phyloP scores from a whole-genome alignment of 2,329 filamentous ascomycete species.

The Metarhizium guizhouense region DNA sequence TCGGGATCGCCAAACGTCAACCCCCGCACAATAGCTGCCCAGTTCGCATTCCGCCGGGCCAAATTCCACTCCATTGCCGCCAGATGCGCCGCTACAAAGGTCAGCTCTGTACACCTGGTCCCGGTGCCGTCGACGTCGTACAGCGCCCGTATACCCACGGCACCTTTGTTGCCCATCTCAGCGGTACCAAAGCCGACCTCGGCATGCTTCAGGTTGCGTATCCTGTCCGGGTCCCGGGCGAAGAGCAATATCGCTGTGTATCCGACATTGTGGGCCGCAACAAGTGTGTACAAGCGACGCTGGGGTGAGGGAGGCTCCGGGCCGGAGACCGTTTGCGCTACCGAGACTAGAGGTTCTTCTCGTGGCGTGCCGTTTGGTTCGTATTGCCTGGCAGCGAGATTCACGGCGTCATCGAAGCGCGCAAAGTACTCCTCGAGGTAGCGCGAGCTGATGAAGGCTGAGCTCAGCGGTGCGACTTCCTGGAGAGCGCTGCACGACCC shows the following conservation, averaged over 20 bases:
- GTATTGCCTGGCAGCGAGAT: conserved; percentile 49
- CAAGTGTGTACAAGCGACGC: conserved; percentile 52
- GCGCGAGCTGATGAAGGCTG: conserved; percentile 78
- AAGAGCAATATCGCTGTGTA: conserved; percentile 90
- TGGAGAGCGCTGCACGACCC: conserved; percentile 58
- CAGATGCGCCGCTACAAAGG: conserved; percentile 81
- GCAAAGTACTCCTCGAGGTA: conserved; percentile 69
- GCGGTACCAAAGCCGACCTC: conserved; percentile 77
- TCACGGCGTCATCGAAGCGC: conserved; percentile 61
- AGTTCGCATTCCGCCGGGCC: conserved; percentile 73
- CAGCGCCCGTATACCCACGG: conserved; percentile 66
- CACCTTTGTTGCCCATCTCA: conserved; percentile 94
- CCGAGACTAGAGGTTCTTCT: conserved; percentile 8
- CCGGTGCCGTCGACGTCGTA: conserved; percentile 30
- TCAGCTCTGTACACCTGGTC: conserved; percentile 51
- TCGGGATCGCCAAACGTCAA: conserved; percentile 62
- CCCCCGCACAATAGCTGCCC: conserved; percentile 72
- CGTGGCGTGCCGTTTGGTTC: conserved; percentile 11
- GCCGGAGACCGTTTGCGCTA: conserved; percentile 4
- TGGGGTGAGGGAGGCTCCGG: conserved; percentile 8
- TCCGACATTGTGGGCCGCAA: conserved; percentile 67
- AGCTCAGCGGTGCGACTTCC: conserved; percentile 77
- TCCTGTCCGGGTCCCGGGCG: conserved; percentile 50
- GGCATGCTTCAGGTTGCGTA: conserved; percentile 63
- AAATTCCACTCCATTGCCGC: conserved; percentile 79